Conservation (phyloP, 1,284 basidiomycete species). For the Sporisorium sorghi region DNA sequence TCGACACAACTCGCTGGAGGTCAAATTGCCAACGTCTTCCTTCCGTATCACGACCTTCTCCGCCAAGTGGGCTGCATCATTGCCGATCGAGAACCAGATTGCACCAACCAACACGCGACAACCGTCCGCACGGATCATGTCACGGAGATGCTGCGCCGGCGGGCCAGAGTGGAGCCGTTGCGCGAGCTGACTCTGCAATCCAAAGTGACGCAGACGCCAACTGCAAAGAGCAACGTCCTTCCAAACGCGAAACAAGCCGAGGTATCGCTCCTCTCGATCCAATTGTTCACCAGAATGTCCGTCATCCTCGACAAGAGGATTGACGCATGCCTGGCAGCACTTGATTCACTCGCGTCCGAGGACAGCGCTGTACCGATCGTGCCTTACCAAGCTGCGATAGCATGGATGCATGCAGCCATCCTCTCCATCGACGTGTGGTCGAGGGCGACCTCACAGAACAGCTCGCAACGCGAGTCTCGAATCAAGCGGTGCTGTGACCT, state of each 20-base stretch:
- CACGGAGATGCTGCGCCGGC: constrained; percentile 17
- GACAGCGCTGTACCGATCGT: background rate
- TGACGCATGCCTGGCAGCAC: constrained; percentile 13
- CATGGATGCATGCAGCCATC: constrained; percentile 19
- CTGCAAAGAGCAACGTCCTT: background rate
- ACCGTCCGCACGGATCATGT: background rate
- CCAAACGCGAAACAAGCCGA: background rate
- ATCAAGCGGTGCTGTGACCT: constrained; percentile 20
- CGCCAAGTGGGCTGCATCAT: constrained; percentile 18
- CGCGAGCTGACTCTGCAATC: constrained; percentile 16
- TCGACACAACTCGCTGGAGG: background rate
- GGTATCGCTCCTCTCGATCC: constrained; percentile 13
- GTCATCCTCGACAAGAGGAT: constrained; percentile 29
- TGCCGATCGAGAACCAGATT: constrained; percentile 4
- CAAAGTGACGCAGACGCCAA: background rate
- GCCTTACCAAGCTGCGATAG: constrained; percentile 2
- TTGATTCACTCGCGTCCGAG: constrained; percentile 1
- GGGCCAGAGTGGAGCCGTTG: constrained; percentile 13
- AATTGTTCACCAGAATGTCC: constrained; percentile 19
- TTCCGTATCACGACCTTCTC: constrained; percentile 24
- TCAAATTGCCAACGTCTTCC: background rate
- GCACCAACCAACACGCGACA: background rate
- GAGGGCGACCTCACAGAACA: background rate
- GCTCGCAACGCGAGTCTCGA: background rate
- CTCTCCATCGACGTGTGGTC: constrained; percentile 20